Base-by-base conservation (phyloP, 2,329 filamentous ascomycete species). In the Aspergillus sp. region DNA sequence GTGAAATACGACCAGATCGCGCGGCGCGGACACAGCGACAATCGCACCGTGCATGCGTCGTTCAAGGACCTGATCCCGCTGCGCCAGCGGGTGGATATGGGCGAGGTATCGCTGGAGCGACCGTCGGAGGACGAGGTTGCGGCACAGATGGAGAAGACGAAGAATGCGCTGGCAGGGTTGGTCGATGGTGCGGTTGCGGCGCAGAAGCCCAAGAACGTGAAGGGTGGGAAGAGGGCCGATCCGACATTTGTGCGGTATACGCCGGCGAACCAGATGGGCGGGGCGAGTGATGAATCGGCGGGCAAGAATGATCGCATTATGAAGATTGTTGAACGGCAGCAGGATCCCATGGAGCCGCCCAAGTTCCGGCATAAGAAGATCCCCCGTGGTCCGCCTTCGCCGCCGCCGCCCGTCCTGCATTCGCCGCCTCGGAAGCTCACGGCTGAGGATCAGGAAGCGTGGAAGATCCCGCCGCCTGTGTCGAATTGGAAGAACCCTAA, bases 361-460 rank as follows among this genome's bases (percentile, higher is more conserved):
- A 97, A 96, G 62, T 96, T 97, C 73, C 97, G 97, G 70, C 88
- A 96, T 73, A 97, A 97, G 76, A 95, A 96, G 72, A 94, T 98
- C 48, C 91, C 91, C 7, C 81, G 88, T 57, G 90, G 91, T 33
- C 90, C 93, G 7, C 90, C 91, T 0, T 93, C 86, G 43, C 93
- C 93, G 3, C 93, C 93, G 1, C 88, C 93, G 10, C 93, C 93
- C 2, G 82, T 98, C 42, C 88, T 98, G 81, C 90, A 94, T 66
- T 95, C 88, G 2, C 93, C 93, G 9, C 90, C 93, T 0, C 78
- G 93, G 52, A 98, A 97, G 63, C 77, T 98, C 51, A 98, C 93
- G 1, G 93, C 91, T 4, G 90, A 95, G 65, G 93, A 98, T 58
- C 91, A 97, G 67, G 93, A 97, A 67, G 88, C 87, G 49, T 98